phyloP scores from a whole-genome alignment of 2,329 filamentous ascomycete species.

The Botryotinia convoluta region DNA sequence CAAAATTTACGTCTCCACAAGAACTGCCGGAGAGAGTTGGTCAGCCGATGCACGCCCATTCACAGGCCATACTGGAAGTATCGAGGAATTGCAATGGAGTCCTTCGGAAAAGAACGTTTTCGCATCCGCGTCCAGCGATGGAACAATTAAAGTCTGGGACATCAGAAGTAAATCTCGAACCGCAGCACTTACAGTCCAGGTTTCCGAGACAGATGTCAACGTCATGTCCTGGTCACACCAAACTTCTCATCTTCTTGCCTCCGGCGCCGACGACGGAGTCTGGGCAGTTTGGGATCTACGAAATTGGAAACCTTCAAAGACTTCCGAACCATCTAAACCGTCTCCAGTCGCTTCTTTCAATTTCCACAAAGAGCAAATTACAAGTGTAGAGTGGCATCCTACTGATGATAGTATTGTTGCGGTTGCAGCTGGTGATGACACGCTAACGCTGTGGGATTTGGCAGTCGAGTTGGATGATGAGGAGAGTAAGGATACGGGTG shows the following conservation, averaged over 20 bases:
- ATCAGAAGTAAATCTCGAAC: slow-evolving; percentile 84
- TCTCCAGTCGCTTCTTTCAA: slow-evolving; percentile 88
- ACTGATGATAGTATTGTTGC: slow-evolving; percentile 94
- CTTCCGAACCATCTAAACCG: slow-evolving; percentile 51
- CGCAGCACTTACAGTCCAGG: slow-evolving; percentile 81
- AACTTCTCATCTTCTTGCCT: slow-evolving; percentile 85
- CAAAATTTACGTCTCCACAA: slow-evolving; percentile 81
- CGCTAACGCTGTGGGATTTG: slow-evolving; percentile 93
- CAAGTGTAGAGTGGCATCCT: slow-evolving; percentile 94
- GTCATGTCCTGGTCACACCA: slow-evolving; percentile 93
- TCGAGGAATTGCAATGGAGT: slow-evolving; percentile 97
- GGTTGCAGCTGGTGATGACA: slow-evolving; percentile 89
- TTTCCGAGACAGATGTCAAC: slow-evolving; percentile 85
- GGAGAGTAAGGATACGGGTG: slow-evolving; percentile 85
- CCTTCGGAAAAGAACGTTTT: slow-evolving; percentile 92
- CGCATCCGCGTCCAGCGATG: slow-evolving; percentile 88
- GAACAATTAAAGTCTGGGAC: slow-evolving; percentile 95
- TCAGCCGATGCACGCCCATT: slow-evolving; percentile 82
- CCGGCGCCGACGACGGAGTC: slow-evolving; percentile 87
- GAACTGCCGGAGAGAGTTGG: slow-evolving; percentile 84
- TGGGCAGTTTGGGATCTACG: slow-evolving; percentile 97
- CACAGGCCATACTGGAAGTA: slow-evolving; percentile 76
- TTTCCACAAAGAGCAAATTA: slow-evolving; percentile 97
- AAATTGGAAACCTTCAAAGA: slow-evolving; percentile 76
- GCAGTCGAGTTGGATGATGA: slow-evolving; percentile 96